Conservation (phyloP, 371 early-diverging fungal genomes). For the Caulochytrium protostelioides region DNA sequence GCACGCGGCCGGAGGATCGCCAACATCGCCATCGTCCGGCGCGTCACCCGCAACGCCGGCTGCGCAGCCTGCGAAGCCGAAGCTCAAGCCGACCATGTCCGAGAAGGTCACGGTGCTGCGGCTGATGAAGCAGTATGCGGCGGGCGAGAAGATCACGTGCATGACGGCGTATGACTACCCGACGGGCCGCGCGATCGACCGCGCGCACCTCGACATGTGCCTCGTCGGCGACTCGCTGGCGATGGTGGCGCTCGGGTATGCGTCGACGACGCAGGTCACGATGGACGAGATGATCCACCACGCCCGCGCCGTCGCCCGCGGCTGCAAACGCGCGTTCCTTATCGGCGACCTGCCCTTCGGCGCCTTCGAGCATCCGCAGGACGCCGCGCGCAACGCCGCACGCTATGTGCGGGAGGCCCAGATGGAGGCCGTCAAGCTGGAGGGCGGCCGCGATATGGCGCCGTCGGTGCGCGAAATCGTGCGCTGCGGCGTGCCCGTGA, state of each 20-base stretch:
- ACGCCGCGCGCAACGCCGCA: neutral
- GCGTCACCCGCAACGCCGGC: too few species aligned
- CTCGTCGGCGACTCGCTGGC: slow-evolving; percentile 89
- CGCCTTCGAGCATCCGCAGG: neutral
- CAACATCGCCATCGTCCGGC: too few species aligned
- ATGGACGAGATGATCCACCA: slow-evolving; percentile 94
- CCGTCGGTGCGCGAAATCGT: slow-evolving; percentile 49
- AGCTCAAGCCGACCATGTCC: neutral
- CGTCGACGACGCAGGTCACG: slow-evolving; percentile 62
- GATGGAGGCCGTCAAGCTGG: slow-evolving; percentile 87
- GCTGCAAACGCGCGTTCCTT: slow-evolving; percentile 46
- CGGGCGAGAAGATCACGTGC: slow-evolving; percentile 17
- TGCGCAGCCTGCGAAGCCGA: too few species aligned
- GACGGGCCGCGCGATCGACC: slow-evolving; percentile 57
- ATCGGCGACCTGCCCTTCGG: slow-evolving; percentile 62
- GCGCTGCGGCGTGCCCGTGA: slow-evolving; percentile 64
- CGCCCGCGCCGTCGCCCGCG: slow-evolving; percentile 66
- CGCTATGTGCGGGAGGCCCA: slow-evolving; percentile 42
- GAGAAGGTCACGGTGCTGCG: slow-evolving; percentile 3
- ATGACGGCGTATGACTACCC: slow-evolving; percentile 82
- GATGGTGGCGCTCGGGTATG: slow-evolving; percentile 82
- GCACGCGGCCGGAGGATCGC: too few species aligned
- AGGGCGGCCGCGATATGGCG: slow-evolving; percentile 69
- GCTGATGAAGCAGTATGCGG: neutral
- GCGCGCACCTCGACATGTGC: slow-evolving; percentile 57